These are phyloP conservation scores for Psilocybe mexicana DNA, from an alignment of 1,284 basidiomycete genomes.

Conservation along the genomic window DNA sequence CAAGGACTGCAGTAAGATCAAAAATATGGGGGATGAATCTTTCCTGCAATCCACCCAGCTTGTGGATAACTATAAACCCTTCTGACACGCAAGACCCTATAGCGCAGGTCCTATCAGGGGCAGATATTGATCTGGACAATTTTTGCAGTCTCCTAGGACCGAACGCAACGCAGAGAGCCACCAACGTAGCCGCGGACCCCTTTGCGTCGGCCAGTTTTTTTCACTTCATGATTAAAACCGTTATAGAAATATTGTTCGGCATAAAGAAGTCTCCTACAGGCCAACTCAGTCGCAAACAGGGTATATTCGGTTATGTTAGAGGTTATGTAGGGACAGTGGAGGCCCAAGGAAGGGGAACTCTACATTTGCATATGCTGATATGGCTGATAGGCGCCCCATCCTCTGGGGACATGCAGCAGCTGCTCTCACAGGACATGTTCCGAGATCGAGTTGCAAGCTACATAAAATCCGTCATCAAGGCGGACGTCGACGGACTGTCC, in stretches of 20 bases:
- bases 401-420: neutral
- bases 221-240: slow-evolving; percentile 34
- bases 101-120: slow-evolving; percentile 40
- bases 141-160: slow-evolving; percentile 31
- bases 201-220: slow-evolving; percentile 41
- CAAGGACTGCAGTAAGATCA: slow-evolving; percentile 10
- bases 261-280: slow-evolving; percentile 21
- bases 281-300: neutral
- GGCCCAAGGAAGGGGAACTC: slow-evolving; percentile 27
- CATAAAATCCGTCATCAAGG: neutral
- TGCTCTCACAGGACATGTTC: neutral
- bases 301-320: slow-evolving; percentile 22
- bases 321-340: slow-evolving; percentile 28
- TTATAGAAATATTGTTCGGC: slow-evolving; percentile 36
- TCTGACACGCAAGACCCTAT: slow-evolving; percentile 34
- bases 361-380: slow-evolving; percentile 25
- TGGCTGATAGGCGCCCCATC: slow-evolving; percentile 27
- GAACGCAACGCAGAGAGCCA: slow-evolving; percentile 22
- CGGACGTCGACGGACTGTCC: neutral
- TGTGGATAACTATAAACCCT: slow-evolving; percentile 38
- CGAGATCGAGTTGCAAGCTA: neutral
- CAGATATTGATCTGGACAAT: slow-evolving; percentile 37
- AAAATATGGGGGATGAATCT: slow-evolving; percentile 25
- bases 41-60: slow-evolving; percentile 5
- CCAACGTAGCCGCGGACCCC: slow-evolving; percentile 38